A percentile compares a stretch with the other conserved stretches of the same genome.
Evolutionary conservation across 2,329 filamentous ascomycete species (phyloP).

Genomic region (Onygenales sp.): DNA sequence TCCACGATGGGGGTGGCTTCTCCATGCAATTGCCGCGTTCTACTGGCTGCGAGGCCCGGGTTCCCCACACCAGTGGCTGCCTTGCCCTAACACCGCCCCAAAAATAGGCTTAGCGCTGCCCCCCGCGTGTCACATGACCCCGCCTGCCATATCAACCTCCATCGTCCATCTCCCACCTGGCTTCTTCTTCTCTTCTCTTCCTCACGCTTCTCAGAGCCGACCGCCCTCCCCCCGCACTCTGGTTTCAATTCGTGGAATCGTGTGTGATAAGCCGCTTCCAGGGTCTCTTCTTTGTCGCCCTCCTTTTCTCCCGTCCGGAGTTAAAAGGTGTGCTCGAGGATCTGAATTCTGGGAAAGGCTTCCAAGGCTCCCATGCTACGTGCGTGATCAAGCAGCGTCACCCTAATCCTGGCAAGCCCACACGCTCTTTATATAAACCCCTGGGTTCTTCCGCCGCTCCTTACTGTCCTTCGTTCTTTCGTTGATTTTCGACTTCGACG

Average conservation of each 20-base stretch:
- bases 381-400: slow-evolving; percentile 43
- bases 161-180: slow-evolving; percentile 20
- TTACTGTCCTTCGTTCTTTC: slow-evolving; percentile 42
- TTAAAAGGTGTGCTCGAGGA: slow-evolving; percentile 16
- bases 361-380: slow-evolving; percentile 47
- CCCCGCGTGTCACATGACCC: slow-evolving; percentile 15
- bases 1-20: too few relatives aligned
- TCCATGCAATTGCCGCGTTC: slow-evolving; percentile 4
- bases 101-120: not conserved
- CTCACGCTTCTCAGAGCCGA: slow-evolving; percentile 37
- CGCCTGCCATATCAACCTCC: slow-evolving; percentile 31
- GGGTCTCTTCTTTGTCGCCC: slow-evolving; percentile 14
- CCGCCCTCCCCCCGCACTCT: slow-evolving; percentile 22
- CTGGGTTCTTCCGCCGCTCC: slow-evolving; percentile 24
- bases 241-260: slow-evolving; percentile 24
- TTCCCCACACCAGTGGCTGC: slow-evolving; percentile 1
- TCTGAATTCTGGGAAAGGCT: slow-evolving; percentile 34
- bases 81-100: slow-evolving; percentile 4
- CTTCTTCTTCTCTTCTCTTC: slow-evolving; percentile 33
- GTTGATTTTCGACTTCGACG: slow-evolving; percentile 25
- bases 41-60: not conserved
- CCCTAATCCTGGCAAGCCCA: slow-evolving; percentile 24
- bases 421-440: slow-evolving; percentile 33
- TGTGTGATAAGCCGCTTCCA: slow-evolving; percentile 37
- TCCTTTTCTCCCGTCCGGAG: slow-evolving; percentile 20